Percentiles rank a stretch among this genome's conserved stretches.
These are phyloP conservation scores for Solanum habrochaites DNA, from an alignment of 257 asterid species.

Conservation along the genomic window DNA sequence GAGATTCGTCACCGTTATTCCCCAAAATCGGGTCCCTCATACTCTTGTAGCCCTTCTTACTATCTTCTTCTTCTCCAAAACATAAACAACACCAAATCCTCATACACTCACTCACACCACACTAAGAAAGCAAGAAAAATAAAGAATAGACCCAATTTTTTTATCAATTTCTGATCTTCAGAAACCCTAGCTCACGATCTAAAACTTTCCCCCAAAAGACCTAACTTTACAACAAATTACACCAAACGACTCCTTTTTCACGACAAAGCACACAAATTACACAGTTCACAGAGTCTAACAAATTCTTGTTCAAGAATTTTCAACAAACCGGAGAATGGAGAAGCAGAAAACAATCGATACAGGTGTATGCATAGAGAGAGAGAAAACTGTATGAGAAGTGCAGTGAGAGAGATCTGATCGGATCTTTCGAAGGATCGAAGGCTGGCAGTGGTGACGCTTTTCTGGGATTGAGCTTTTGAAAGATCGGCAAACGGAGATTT, in stretches of 20 bases:
- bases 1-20: conserved; percentile 35
- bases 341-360: background rate
- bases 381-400: background rate
- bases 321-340: background rate
- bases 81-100: conserved; percentile 76
- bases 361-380: background rate
- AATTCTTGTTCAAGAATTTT: background rate
- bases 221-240: conserved; percentile 12
- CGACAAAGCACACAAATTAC: conserved; percentile 3
- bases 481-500: conserved; percentile 47
- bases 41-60: background rate
- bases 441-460: background rate
- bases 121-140: background rate
- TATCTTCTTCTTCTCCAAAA: conserved; percentile 44
- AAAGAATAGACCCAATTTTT: background rate
- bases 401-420: conserved; percentile 30
- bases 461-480: conserved; percentile 8
- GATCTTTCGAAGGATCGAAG: conserved; percentile 24
- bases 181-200: conserved; percentile 41
- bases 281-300: background rate
- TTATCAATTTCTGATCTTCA: conserved; percentile 10
- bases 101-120: conserved; percentile 46
- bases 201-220: conserved; percentile 7
- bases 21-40: conserved; percentile 36
- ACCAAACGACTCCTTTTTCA: background rate